These are phyloP conservation scores for Phylloporus sp. DNA, from an alignment of 768 basidiomycete species.

Conservation along the genomic window DNA sequence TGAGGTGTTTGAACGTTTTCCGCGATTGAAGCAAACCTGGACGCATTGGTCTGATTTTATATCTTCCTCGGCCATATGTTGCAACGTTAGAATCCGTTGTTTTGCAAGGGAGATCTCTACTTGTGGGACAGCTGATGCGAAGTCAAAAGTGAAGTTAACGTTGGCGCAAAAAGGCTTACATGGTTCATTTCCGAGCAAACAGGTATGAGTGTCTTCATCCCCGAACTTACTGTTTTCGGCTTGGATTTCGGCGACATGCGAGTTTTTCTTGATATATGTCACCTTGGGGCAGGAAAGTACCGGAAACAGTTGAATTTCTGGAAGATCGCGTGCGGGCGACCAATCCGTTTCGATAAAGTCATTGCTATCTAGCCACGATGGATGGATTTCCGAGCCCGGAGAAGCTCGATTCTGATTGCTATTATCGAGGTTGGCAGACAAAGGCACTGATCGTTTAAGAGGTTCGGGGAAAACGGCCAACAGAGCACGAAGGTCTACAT, in stretches of 20 bases:
- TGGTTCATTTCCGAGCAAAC: conserved; percentile 68
- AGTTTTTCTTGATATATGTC: conserved; percentile 69
- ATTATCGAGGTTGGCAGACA: conserved; percentile 42
- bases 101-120: conserved; percentile 62
- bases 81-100: conserved; percentile 51
- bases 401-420: conserved; percentile 37
- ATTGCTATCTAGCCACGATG: conserved; percentile 70
- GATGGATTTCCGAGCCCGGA: conserved; percentile 33
- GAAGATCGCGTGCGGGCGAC: conserved; percentile 44
- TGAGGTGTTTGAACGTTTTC: not conserved
- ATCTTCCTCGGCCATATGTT: conserved; percentile 16
- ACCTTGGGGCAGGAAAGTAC: conserved; percentile 78
- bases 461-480: conserved; percentile 76
- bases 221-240: conserved; percentile 75
- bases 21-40: conserved; percentile 13
- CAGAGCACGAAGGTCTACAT: conserved; percentile 72
- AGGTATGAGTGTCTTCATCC: conserved; percentile 75
- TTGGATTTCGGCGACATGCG: conserved; percentile 38
- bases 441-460: conserved; percentile 54
- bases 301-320: conserved; percentile 65
- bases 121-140: conserved; percentile 50
- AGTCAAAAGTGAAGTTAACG: not conserved
- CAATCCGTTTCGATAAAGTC: conserved; percentile 84
- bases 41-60: conserved; percentile 1
- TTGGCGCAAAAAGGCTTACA: conserved; percentile 40